These are phyloP conservation scores for Fulvia fulva DNA, from an alignment of 2,329 filamentous ascomycete genomes.

Conservation along the genomic window DNA sequence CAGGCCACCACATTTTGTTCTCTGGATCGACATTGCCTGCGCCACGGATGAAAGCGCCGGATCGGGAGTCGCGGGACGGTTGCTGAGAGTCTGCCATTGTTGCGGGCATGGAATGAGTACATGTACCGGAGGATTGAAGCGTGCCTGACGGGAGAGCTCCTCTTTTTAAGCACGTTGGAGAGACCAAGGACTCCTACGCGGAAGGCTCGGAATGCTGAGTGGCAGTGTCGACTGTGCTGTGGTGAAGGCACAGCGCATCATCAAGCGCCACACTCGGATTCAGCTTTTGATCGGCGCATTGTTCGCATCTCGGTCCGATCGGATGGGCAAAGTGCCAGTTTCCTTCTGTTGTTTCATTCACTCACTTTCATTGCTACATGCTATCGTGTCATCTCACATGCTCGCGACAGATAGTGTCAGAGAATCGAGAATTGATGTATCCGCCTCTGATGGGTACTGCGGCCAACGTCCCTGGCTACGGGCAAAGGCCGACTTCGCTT, in stretches of 20 bases:
- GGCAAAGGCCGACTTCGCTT: not conserved
- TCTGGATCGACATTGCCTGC: constrained; percentile 27
- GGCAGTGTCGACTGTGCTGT: not conserved
- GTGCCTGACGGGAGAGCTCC: too few species aligned
- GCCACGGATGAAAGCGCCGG: constrained; percentile 24
- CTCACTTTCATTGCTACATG: not conserved
- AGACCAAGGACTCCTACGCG: not conserved
- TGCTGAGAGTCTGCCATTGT: constrained; percentile 5
- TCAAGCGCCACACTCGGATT: not conserved
- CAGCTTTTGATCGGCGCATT: not conserved
- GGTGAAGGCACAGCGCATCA: not conserved
- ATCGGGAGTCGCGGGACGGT: constrained; percentile 14
- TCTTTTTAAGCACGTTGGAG: not conserved
- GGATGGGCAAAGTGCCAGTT: not conserved
- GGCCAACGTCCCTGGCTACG: not conserved
- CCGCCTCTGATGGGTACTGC: not conserved
- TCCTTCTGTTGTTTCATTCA: not conserved
- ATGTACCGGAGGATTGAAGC: too few species aligned
- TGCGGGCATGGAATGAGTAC: too few species aligned
- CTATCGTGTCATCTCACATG: not conserved
- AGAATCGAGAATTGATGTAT: not conserved
- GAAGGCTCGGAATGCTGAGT: not conserved
- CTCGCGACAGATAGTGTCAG: not conserved
- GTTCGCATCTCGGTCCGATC: not conserved
- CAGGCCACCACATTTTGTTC: constrained; percentile 25